A percentile compares a stretch with the other conserved stretches of the same genome.
Conservation (phyloP, 345 rosid genomes). For the Clarkia xantiana region DNA sequence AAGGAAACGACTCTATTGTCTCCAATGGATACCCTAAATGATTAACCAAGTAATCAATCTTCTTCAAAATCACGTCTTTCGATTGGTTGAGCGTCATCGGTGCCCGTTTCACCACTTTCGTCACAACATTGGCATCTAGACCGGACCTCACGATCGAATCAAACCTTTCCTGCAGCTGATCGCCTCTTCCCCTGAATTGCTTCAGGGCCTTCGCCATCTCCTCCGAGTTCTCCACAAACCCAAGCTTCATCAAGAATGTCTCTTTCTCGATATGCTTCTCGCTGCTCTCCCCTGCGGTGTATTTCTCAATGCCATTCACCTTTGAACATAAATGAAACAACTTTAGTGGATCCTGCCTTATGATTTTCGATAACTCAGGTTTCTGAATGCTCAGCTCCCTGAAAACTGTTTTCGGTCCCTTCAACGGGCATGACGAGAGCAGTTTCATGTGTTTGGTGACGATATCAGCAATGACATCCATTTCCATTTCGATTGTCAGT, state of each 20-base stretch:
- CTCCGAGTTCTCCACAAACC: constrained; percentile 67
- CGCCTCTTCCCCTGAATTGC: constrained; percentile 70
- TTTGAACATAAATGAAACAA: constrained; percentile 40
- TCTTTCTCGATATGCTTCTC: constrained; percentile 34
- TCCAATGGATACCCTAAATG: constrained; percentile 45
- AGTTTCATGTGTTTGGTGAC: constrained; percentile 22
- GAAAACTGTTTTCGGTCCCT: constrained; percentile 37
- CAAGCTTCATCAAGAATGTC: constrained; percentile 50
- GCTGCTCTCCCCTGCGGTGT: constrained; percentile 13
- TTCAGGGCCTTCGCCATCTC: constrained; percentile 59
- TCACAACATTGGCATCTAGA: constrained; percentile 32
- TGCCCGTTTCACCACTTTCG: constrained; percentile 41
- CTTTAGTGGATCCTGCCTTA: constrained; percentile 45
- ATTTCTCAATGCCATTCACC: constrained; percentile 17
- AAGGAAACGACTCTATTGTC: constrained; percentile 39
- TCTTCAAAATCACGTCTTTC: constrained; percentile 49
- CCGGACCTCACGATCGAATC: constrained; percentile 68
- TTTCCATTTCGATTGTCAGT: constrained; percentile 39
- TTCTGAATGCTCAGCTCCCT: constrained; percentile 25
- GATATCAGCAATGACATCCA: constrained; percentile 25
- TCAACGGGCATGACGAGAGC: constrained; percentile 38
- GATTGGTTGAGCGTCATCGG: constrained; percentile 63
- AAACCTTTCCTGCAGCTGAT: constrained; percentile 78
- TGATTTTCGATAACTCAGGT: constrained; percentile 30
- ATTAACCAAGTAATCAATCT: constrained; percentile 42